Evolutionary conservation across 352 stramenopile genomes (phyloP).

Genomic region (Plasmopara muralis): DNA sequence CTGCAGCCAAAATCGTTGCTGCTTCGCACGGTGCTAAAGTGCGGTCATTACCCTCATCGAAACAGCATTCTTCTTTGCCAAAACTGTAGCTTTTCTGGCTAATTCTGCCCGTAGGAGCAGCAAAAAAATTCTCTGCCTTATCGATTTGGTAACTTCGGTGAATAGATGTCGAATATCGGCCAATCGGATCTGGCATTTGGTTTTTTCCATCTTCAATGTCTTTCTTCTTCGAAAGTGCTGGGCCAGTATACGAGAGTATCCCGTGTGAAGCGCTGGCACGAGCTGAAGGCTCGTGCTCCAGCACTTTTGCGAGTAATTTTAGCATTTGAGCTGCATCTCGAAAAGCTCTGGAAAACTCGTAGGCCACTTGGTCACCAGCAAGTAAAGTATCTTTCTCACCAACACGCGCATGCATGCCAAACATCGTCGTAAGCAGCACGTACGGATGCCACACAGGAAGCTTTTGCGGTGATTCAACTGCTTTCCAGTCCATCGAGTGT

Average conservation of each 20-base stretch:
- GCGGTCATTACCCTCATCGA: slow-evolving; percentile 15
- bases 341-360: slow-evolving; percentile 66
- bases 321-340: slow-evolving; percentile 81
- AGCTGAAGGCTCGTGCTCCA: slow-evolving; percentile 59
- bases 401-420: slow-evolving; percentile 78
- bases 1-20: slow-evolving; percentile 22
- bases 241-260: slow-evolving; percentile 45
- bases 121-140: slow-evolving; percentile 73
- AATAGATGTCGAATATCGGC: slow-evolving; percentile 64
- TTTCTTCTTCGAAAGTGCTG: slow-evolving; percentile 14
- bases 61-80: slow-evolving; percentile 6
- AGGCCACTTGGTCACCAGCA: slow-evolving; percentile 49
- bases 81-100: slow-evolving; percentile 16
- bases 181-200: slow-evolving; percentile 42
- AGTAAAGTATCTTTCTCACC: slow-evolving; percentile 70
- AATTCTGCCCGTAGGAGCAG: slow-evolving; percentile 12
- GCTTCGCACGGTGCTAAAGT: slow-evolving; percentile 20
- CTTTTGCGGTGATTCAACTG: slow-evolving; percentile 55
- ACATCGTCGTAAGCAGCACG: slow-evolving; percentile 76
- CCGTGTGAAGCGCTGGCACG: slow-evolving; percentile 50
- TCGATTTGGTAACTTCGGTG: slow-evolving; percentile 53
- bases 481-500: slow-evolving; percentile 76
- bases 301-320: slow-evolving; percentile 64
- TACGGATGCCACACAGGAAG: slow-evolving; percentile 82
- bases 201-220: slow-evolving; percentile 6